Evolutionary conservation across 106 monocot species (phyloP).

Genomic region (Iris macrosiphon): DNA sequence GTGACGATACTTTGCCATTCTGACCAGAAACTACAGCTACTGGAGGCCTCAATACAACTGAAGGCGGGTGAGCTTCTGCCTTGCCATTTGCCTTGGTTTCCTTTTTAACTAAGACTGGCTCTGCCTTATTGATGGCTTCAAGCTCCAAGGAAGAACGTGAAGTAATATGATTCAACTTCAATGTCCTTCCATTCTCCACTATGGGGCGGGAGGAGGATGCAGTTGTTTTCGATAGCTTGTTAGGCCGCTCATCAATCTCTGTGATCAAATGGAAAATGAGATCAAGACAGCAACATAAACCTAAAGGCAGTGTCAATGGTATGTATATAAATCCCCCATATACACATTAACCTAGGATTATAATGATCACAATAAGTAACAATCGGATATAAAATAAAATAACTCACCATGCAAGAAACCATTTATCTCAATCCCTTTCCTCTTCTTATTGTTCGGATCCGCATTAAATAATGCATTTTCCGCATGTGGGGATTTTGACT

Average conservation of each 20-base stretch:
- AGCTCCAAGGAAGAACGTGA: constrained; percentile 4
- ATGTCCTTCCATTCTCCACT: constrained; percentile 42
- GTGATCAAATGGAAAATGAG: constrained; percentile 29
- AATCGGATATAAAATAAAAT: background rate
- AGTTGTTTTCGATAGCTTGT: constrained; percentile 31
- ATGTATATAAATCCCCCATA: too few species aligned
- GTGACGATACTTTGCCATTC: constrained; percentile 12
- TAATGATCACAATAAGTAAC: too few species aligned
- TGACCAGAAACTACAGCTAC: background rate
- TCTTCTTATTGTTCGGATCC: constrained; percentile 32
- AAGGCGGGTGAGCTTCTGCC: background rate
- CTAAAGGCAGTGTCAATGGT: background rate
- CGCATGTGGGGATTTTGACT: constrained; percentile 16
- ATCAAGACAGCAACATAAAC: constrained; percentile 6
- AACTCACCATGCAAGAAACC: constrained; percentile 60
- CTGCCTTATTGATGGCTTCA: constrained; percentile 15
- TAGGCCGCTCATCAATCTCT: constrained; percentile 40
- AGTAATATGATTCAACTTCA: constrained; percentile 10
- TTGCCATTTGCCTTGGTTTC: constrained; percentile 29
- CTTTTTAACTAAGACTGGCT: constrained; percentile 16
- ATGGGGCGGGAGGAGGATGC: constrained; percentile 17
- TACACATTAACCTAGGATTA: background rate
- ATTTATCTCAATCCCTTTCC: constrained; percentile 37
- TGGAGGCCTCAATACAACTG: background rate
- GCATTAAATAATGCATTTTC: background rate